Percentiles rank a stretch among this genome's conserved stretches.
These are phyloP conservation scores for Diacronema lutheri DNA, from an alignment of 78 protist species.

Conservation along the genomic window DNA sequence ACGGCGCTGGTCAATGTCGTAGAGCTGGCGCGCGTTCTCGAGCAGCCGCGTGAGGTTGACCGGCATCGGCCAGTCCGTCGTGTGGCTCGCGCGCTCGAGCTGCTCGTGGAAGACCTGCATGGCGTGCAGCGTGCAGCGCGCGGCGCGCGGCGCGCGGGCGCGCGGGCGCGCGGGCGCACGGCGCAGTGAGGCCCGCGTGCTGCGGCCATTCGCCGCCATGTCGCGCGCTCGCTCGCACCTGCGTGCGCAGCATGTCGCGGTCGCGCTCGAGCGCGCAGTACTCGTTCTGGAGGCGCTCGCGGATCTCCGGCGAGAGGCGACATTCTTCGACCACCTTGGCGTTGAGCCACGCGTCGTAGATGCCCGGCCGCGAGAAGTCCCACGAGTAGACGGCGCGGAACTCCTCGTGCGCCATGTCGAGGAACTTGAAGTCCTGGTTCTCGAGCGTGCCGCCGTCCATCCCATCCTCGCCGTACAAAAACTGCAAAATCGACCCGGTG, in stretches of 20 bases:
- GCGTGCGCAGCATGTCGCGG: background rate
- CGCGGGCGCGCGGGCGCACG: too few species aligned
- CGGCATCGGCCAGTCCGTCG: constrained; percentile 48
- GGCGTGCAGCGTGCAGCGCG: too few species aligned
- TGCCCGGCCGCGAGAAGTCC: background rate
- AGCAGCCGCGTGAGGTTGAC: constrained; percentile 87
- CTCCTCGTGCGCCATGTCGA: constrained; percentile 2
- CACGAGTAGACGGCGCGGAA: background rate
- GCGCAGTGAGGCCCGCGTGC: too few species aligned
- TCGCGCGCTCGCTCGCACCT: too few species aligned
- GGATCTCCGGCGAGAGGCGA: background rate
- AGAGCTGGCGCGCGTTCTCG: constrained; percentile 50
- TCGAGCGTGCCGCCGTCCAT: constrained; percentile 74
- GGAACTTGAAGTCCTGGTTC: constrained; percentile 46
- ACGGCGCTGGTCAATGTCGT: background rate
- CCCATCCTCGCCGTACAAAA: constrained; percentile 94
- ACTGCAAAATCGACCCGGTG: constrained; percentile 78
- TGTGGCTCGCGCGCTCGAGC: too few species aligned
- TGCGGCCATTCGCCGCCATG: too few species aligned
- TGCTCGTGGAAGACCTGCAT: too few species aligned
- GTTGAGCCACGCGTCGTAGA: background rate
- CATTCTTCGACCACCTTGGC: background rate
- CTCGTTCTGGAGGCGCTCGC: background rate
- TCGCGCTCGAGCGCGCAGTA: constrained; percentile 3
- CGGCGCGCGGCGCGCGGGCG: too few species aligned